Base-by-base conservation (phyloP, 345 rosid genomes). In the Salix suchowensis region DNA sequence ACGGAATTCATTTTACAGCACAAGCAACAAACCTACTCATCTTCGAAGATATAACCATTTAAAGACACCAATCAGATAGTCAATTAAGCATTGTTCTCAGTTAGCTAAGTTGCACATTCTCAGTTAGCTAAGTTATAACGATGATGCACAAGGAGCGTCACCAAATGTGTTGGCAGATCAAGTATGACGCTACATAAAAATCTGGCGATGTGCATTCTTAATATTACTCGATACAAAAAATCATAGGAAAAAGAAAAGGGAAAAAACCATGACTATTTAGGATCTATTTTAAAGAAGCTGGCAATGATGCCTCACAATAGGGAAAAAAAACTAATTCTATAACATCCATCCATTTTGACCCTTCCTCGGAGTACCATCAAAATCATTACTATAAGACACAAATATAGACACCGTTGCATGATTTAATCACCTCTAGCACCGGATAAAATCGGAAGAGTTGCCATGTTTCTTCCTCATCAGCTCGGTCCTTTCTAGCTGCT, bases 401-500 rank as follows among this genome's bases (percentile, higher is more conserved):
- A 37, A 13, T 39, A 13, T 36, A 7, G 42, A 6, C 74, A 62
- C 40, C 16, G 24, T 23, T 64, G 65, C 37, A 52, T 40, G 32
- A 21, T 23, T 24, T 36, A 50, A 65, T 36, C 76, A 46, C 98
- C 98, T 95, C 97, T 74, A 92, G 12, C 85, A 95, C 71, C 54
- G 98, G 98, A 84, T 88, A 95, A 85, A 95, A 95, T 70, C 97
- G 91, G 77, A 88, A 95, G 7, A 92, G 87, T 77, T 86, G 90
- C 98, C 98, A 95, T 36, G 93, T 87, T 88, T 91, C 93, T 86
- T 94, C 98, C 74, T 95, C 97, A 21, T 88, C 94, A 42, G 88
- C 83, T 78, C 97, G 85, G 77, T 95, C 98, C 78, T 90, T 90
- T 76, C 98, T 90, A 64, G 87, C 84, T 60, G 97, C 97, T 50